Base-by-base conservation (phyloP, 2,329 filamentous ascomycete genomes). In the Venturia carpophila region DNA sequence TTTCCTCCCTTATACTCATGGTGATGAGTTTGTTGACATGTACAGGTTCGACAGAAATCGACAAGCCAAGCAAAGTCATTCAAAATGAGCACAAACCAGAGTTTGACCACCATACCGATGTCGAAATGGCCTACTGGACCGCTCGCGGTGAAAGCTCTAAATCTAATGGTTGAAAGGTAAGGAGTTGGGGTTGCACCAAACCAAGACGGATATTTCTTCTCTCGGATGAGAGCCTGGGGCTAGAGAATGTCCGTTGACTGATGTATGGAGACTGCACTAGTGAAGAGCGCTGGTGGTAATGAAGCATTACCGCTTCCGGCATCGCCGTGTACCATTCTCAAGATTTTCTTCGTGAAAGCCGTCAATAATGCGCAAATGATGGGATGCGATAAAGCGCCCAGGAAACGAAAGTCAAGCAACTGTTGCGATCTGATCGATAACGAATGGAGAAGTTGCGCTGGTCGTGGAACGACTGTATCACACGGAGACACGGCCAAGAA, bases 71-170 rank as follows among this genome's bases (percentile, higher is more conserved):
- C 34, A 39, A 19, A 39, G 17, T 43, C 5, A 3, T 10, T 1
- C 39, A 43, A 10, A 63, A 52, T 15, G 61, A 63, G 42, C 43
- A 63, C n/a, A 49, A 37, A 30, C 61, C 3, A 39, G 4, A 52
- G 1, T 43, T 30, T 52, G 42, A 47, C 43, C 11, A 39, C 21
- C 24, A 55, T 27, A 39, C 39, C 21, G 61, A 63, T 49, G 10
- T 63, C 0, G 61, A 63, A 21, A 52, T 52, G 61, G 41, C 42
- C 24, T 63, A 63, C 27, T 55, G 61, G 61, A 27, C 5, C 17
- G 30, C n/a, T 58, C 52, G 15, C 27, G 52, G 52, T 5, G 52
- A 58, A 21, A 21, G 52, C 52, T 58, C 52, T 37, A 58, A 13
- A 37, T 19, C 52, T 13, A 15, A 15, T 58, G 30, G 52, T 5